phyloP scores from a whole-genome alignment of 768 basidiomycete genomes.

The Hortiboletus campestris region DNA sequence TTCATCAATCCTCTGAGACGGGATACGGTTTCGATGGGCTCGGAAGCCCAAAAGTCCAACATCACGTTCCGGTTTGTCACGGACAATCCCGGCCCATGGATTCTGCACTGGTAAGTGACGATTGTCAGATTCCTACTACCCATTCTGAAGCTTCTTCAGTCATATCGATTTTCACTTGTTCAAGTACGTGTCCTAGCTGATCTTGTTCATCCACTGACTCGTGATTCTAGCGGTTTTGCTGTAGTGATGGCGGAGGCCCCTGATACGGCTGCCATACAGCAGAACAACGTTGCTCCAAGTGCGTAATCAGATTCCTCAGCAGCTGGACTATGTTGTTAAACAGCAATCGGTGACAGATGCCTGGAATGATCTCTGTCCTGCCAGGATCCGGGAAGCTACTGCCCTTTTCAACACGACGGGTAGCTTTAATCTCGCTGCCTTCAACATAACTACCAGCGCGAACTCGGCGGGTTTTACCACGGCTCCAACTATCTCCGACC shows the following conservation, averaged over 20 bases:
- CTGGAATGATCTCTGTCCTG: conserved; percentile 24
- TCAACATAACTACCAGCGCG: conserved; percentile 6
- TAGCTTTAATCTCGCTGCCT: conserved; percentile 15
- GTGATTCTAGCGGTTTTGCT: conserved; percentile 27
- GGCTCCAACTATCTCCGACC: neutral
- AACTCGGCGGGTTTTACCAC: neutral
- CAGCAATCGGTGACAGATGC: conserved; percentile 3
- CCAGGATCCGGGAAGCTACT: conserved; percentile 13
- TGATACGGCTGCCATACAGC: conserved; percentile 15
- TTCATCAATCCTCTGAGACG: conserved; percentile 38
- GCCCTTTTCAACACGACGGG: conserved; percentile 18
- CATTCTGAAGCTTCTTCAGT: conserved; percentile 14
- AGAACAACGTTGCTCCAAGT: conserved; percentile 20
- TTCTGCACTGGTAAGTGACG: conserved; percentile 39
- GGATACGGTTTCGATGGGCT: conserved; percentile 35
- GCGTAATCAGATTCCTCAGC: neutral
- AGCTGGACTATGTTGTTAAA: neutral
- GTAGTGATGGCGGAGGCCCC: conserved; percentile 31
- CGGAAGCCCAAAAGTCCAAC: conserved; percentile 36
- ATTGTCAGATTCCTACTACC: neutral
- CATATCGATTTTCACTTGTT: conserved; percentile 33
- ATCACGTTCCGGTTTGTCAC: conserved; percentile 59
- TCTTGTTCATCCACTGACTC: conserved; percentile 3
- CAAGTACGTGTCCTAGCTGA: conserved; percentile 11
- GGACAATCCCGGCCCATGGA: conserved; percentile 67